These are phyloP conservation scores for Colletotrichum echinochloae DNA, from an alignment of 2,329 filamentous ascomycete genomes.

Conservation along the genomic window DNA sequence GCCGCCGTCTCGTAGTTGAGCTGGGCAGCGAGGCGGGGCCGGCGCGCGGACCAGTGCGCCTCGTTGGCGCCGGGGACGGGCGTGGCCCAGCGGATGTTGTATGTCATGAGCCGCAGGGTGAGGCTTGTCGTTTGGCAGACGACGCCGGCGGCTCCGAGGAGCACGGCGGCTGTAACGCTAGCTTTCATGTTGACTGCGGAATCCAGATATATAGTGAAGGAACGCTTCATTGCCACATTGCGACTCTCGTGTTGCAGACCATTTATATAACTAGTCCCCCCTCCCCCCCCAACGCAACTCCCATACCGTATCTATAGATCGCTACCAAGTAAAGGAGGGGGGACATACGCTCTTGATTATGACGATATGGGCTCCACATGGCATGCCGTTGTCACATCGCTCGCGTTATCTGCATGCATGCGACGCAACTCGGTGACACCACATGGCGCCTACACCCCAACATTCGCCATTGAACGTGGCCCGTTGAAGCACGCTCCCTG, in stretches of 20 bases:
- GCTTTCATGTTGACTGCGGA: conserved; percentile 1
- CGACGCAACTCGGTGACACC: neutral
- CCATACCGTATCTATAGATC: neutral
- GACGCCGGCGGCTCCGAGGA: conserved; percentile 11
- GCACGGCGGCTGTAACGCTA: neutral
- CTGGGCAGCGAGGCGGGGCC: conserved; percentile 52
- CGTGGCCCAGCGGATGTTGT: conserved; percentile 64
- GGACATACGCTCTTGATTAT: neutral
- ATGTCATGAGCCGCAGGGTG: conserved; percentile 56
- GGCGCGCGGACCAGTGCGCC: conserved; percentile 55
- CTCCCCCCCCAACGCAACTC: neutral
- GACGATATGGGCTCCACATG: neutral
- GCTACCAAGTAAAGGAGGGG: neutral
- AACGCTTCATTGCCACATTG: neutral
- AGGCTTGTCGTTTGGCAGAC: conserved; percentile 17
- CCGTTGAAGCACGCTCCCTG: neutral
- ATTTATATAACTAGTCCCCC: neutral
- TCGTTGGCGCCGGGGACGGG: conserved; percentile 53
- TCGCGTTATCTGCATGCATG: neutral
- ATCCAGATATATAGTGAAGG: neutral
- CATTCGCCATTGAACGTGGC: neutral
- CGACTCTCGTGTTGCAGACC: neutral
- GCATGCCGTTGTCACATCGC: conserved; percentile 9
- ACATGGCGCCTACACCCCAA: neutral
- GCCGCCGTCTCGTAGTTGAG: conserved; percentile 51